phyloP scores from a whole-genome alignment of 2,329 filamentous ascomycete genomes.

The Pseudogymnoascus sp. region DNA sequence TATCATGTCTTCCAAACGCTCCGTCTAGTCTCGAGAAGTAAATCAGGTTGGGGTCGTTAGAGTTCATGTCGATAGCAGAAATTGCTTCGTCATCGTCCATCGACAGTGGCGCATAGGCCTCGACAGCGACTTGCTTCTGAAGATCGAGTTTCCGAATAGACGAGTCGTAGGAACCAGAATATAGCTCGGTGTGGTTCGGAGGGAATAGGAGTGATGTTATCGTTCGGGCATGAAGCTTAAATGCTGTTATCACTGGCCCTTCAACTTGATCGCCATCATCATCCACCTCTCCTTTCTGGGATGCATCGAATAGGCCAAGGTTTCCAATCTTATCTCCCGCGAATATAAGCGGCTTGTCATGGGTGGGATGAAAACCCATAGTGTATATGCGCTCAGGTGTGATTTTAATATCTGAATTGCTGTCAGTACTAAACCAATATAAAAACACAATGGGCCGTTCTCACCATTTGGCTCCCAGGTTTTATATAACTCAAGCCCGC shows the following conservation, averaged over 20 bases:
- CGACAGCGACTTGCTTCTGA: constrained; percentile 66
- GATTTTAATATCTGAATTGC: constrained; percentile 69
- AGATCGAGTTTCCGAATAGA: constrained; percentile 84
- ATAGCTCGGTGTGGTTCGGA: constrained; percentile 65
- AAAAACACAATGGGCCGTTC: constrained; percentile 19
- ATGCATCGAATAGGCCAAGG: constrained; percentile 84
- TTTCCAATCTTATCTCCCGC: constrained; percentile 91
- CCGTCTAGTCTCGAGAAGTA: constrained; percentile 86
- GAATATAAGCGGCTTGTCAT: constrained; percentile 80
- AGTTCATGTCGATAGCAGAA: constrained; percentile 73
- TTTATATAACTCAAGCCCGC: constrained; percentile 68
- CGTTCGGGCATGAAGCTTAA: constrained; percentile 84
- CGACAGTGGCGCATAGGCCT: constrained; percentile 70
- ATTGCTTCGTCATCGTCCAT: constrained; percentile 66
- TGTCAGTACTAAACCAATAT: neutral
- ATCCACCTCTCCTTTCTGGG: constrained; percentile 53
- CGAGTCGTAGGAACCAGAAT: constrained; percentile 85
- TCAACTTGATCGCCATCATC: constrained; percentile 58
- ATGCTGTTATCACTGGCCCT: constrained; percentile 74
- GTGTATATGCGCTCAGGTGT: constrained; percentile 82
- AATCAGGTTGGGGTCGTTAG: constrained; percentile 61
- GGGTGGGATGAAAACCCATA: constrained; percentile 79
- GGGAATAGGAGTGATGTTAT: constrained; percentile 79
- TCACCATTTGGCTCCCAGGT: constrained; percentile 72
- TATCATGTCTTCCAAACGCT: constrained; percentile 71